phyloP scores from a whole-genome alignment of 805 yeast genomes.

The Sugiyamaella lignohabitans region DNA sequence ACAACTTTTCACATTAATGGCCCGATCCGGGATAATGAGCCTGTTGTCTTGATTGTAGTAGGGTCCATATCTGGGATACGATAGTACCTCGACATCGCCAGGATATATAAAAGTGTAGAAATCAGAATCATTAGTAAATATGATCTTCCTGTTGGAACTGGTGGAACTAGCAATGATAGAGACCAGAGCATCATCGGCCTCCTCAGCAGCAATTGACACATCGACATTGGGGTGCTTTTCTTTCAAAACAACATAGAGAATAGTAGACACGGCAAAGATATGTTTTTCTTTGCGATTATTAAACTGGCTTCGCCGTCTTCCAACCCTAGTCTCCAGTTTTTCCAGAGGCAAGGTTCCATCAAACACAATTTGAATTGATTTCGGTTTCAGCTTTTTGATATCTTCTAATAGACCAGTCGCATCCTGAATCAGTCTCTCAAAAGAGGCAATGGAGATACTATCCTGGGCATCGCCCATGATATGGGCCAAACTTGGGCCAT shows the following conservation, averaged over 20 bases:
- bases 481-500: slow-evolving; percentile 9
- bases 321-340: background rate
- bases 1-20: background rate
- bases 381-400: background rate
- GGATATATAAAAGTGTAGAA: background rate
- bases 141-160: background rate
- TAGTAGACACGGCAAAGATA: background rate
- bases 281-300: background rate
- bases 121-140: slow-evolving; percentile 4
- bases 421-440: background rate
- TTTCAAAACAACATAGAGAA: slow-evolving; percentile 2
- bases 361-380: slow-evolving; percentile 1
- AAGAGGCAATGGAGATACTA: background rate
- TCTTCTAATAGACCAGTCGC: background rate
- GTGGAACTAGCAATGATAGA: background rate
- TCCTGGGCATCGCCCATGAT: background rate
- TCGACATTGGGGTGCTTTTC: background rate
- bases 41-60: no score
- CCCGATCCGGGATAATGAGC: background rate
- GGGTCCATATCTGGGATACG: background rate
- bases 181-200: slow-evolving; percentile 10
- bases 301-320: background rate
- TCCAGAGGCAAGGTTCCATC: slow-evolving; percentile 8
- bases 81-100: background rate
- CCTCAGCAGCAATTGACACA: slow-evolving; percentile 6